A percentile compares a stretch with the other conserved stretches of the same genome.
Evolutionary conservation across 2,329 filamentous ascomycete genomes (phyloP).

Genomic region (Biscogniauxia marginata): DNA sequence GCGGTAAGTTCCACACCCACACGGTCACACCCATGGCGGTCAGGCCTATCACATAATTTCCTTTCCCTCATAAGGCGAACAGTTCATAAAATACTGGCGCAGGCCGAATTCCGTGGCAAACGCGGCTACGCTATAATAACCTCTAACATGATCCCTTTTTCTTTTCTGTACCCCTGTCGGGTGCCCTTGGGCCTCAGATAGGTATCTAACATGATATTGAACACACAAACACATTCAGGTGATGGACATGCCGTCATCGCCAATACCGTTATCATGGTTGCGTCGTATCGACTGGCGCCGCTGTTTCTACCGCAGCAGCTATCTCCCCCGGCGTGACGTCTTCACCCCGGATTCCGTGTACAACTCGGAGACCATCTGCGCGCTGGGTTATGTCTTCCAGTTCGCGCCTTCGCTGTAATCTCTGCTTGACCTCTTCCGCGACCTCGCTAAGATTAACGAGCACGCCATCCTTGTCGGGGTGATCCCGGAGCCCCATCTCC

Average conservation of each 20-base stretch:
- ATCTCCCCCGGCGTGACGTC: slow-evolving; percentile 25
- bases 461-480: slow-evolving; percentile 88
- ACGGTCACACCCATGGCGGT: neutral
- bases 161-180: neutral
- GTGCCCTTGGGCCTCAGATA: neutral
- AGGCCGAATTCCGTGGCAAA: neutral
- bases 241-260: slow-evolving; percentile 1
- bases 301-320: slow-evolving; percentile 18
- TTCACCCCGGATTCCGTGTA: slow-evolving; percentile 46
- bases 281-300: slow-evolving; percentile 10
- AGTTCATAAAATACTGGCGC: neutral
- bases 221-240: neutral
- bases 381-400: slow-evolving; percentile 43
- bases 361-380: slow-evolving; percentile 46
- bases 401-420: slow-evolving; percentile 37
- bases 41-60: neutral
- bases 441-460: slow-evolving; percentile 65
- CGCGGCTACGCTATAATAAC: neutral
- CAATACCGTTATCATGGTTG: slow-evolving; percentile 2
- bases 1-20: neutral
- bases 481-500: slow-evolving; percentile 68
- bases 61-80: neutral
- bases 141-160: neutral
- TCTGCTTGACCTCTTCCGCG: slow-evolving; percentile 58
- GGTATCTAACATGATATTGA: neutral